Evolutionary conservation across 2,329 filamentous ascomycete genomes (phyloP).

Genomic region (Penicillium sp.): DNA sequence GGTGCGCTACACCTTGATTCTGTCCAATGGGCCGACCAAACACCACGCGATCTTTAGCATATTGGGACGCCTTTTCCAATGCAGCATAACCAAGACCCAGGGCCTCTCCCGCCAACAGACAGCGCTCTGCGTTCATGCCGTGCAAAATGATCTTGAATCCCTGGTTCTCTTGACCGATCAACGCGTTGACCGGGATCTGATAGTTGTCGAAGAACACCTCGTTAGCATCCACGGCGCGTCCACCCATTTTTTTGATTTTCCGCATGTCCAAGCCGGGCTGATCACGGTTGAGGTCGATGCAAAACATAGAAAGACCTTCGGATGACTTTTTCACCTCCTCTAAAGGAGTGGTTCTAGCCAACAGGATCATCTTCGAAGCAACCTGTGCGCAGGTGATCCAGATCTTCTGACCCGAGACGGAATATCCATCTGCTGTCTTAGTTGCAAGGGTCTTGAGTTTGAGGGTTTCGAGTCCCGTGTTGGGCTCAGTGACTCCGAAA

Average conservation of each 20-base stretch:
- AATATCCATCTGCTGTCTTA: slow-evolving; percentile 61
- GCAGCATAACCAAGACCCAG: slow-evolving; percentile 76
- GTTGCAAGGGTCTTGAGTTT: slow-evolving; percentile 65
- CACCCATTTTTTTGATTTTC: slow-evolving; percentile 82
- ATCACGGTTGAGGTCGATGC: slow-evolving; percentile 67
- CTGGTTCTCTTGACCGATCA: slow-evolving; percentile 70
- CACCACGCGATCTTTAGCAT: slow-evolving; percentile 63
- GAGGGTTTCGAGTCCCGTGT: slow-evolving; percentile 75
- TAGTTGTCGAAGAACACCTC: slow-evolving; percentile 87
- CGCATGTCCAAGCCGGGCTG: slow-evolving; percentile 64
- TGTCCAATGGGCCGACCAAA: slow-evolving; percentile 59
- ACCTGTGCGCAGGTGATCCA: slow-evolving; percentile 88
- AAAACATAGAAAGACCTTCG: slow-evolving; percentile 78
- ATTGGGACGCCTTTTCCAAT: slow-evolving; percentile 59
- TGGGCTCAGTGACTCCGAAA: slow-evolving; percentile 83
- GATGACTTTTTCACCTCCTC: slow-evolving; percentile 67
- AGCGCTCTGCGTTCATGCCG: slow-evolving; percentile 77
- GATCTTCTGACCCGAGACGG: slow-evolving; percentile 75
- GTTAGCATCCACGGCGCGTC: slow-evolving; percentile 77
- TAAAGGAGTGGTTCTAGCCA: slow-evolving; percentile 70
- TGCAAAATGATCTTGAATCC: slow-evolving; percentile 78
- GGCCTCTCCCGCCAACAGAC: slow-evolving; percentile 74
- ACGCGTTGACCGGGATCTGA: slow-evolving; percentile 58
- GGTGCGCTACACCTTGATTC: slow-evolving; percentile 61
- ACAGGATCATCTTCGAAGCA: slow-evolving; percentile 76